Percentiles rank a stretch among this genome's conserved stretches.
Conservation (phyloP, 2,329 filamentous ascomycete species). For the Hirsutella rhossiliensis region DNA sequence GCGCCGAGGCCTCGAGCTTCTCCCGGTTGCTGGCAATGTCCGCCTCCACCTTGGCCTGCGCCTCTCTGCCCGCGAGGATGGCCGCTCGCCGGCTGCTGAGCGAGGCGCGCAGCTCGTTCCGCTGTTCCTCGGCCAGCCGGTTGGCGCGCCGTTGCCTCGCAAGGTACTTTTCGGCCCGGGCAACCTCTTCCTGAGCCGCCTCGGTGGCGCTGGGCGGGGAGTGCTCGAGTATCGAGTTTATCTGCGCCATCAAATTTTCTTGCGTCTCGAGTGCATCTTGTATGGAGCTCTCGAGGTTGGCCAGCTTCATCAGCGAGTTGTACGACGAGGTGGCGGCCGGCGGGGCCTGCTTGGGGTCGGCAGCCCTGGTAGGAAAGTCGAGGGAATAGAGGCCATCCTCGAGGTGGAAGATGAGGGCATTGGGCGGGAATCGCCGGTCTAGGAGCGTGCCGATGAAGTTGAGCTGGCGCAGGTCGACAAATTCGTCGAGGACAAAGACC, state of each 20-base stretch:
- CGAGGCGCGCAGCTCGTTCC: slow-evolving; percentile 55
- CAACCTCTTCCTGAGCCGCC: slow-evolving; percentile 35
- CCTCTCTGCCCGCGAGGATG: slow-evolving; percentile 50
- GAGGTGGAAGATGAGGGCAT: slow-evolving; percentile 77
- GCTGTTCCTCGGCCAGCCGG: slow-evolving; percentile 46
- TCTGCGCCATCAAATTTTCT: slow-evolving; percentile 63
- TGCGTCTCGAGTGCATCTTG: slow-evolving; percentile 77
- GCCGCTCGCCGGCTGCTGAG: slow-evolving; percentile 53
- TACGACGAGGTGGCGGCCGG: slow-evolving; percentile 62
- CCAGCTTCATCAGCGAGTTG: slow-evolving; percentile 75
- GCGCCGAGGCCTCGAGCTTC: slow-evolving; percentile 44
- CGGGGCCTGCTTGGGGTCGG: slow-evolving; percentile 40
- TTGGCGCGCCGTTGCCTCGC: slow-evolving; percentile 54
- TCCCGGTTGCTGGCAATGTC: slow-evolving; percentile 51
- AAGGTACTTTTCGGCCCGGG: slow-evolving; percentile 41
- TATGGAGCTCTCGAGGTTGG: slow-evolving; percentile 80
- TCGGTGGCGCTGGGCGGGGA: slow-evolving; percentile 30
- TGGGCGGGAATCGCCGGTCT: slow-evolving; percentile 62
- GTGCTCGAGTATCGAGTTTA: slow-evolving; percentile 45
- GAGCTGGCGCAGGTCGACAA: slow-evolving; percentile 57
- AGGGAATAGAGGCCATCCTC: slow-evolving; percentile 77
- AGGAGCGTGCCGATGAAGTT: slow-evolving; percentile 68
- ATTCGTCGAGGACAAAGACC: slow-evolving; percentile 57
- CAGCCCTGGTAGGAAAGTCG: slow-evolving; percentile 44
- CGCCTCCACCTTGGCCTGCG: slow-evolving; percentile 44